Conservation (phyloP, 345 rosid genomes). For the thale cress (Arabidopsis thaliana) region DNA sequence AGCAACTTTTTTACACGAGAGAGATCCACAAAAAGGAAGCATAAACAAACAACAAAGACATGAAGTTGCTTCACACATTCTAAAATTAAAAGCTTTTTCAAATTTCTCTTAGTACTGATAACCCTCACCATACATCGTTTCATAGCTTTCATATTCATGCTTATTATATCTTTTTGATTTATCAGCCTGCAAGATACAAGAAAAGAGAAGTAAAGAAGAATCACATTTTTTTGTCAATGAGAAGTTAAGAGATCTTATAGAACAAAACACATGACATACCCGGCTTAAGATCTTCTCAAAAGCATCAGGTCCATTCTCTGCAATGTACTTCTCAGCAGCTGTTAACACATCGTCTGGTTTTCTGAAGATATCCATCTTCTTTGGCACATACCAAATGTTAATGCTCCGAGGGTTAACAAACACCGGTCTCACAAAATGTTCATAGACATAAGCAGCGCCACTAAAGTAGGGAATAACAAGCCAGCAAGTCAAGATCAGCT, state of each 20-base stretch:
- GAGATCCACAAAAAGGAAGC: background rate
- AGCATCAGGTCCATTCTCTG: constrained; percentile 86
- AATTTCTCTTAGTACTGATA: constrained; percentile 28
- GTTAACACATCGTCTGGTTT: constrained; percentile 77
- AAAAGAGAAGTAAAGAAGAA: background rate
- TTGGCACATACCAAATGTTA: constrained; percentile 94
- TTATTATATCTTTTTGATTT: constrained; percentile 51
- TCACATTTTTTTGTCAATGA: background rate
- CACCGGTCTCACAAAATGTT: constrained; percentile 81
- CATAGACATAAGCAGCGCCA: constrained; percentile 94
- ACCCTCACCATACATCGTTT: constrained; percentile 35
- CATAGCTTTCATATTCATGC: constrained; percentile 22
- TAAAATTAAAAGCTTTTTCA: constrained; percentile 14
- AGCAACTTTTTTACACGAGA: constrained; percentile 26
- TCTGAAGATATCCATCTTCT: constrained; percentile 67
- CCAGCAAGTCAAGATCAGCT: constrained; percentile 93
- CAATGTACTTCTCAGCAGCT: constrained; percentile 87
- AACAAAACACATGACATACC: constrained; percentile 45
- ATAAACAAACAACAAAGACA: constrained; percentile 32
- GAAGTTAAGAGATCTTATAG: background rate
- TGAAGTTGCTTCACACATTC: constrained; percentile 38
- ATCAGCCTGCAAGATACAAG: constrained; percentile 57
- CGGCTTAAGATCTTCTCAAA: constrained; percentile 81
- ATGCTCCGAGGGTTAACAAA: constrained; percentile 72
- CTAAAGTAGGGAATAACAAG: constrained; percentile 92